phyloP scores from a whole-genome alignment of 2,329 filamentous ascomycete genomes.

The Colletotrichum phormii region DNA sequence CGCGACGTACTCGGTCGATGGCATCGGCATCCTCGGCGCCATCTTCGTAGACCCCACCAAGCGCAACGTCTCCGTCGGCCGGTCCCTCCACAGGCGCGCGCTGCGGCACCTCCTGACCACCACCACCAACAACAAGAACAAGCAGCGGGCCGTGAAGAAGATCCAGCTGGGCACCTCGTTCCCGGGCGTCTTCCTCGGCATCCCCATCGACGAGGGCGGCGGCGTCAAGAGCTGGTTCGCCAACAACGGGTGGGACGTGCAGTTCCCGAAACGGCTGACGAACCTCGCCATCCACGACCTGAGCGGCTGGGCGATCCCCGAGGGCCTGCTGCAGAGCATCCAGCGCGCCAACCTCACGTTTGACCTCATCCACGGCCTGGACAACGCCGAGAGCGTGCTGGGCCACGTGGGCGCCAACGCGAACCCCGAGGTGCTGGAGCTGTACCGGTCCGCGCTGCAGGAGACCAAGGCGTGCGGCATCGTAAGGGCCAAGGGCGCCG shows the following conservation, averaged over 20 bases:
- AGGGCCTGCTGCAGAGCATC: slow-evolving; percentile 80
- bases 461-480: slow-evolving; percentile 81
- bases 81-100: slow-evolving; percentile 88
- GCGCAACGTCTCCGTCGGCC: slow-evolving; percentile 88
- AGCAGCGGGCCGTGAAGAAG: slow-evolving; percentile 75
- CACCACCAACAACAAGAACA: not conserved
- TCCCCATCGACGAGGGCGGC: slow-evolving; percentile 71
- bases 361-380: slow-evolving; percentile 84
- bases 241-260: slow-evolving; percentile 87
- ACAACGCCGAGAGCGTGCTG: slow-evolving; percentile 79
- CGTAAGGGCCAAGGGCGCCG: slow-evolving; percentile 80
- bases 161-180: slow-evolving; percentile 85
- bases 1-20: slow-evolving; percentile 83
- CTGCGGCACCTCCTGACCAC: slow-evolving; percentile 76
- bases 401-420: slow-evolving; percentile 80
- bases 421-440: slow-evolving; percentile 81
- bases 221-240: slow-evolving; percentile 82
- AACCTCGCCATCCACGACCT: slow-evolving; percentile 82
- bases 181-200: slow-evolving; percentile 87
- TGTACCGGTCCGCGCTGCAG: slow-evolving; percentile 81
- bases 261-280: slow-evolving; percentile 65
- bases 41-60: slow-evolving; percentile 91
- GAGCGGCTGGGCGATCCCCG: slow-evolving; percentile 78
- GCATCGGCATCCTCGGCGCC: slow-evolving; percentile 81
- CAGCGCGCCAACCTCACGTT: slow-evolving; percentile 81